These are phyloP conservation scores for Trifolium pratense DNA, from an alignment of 306 rosid species.

Conservation along the genomic window DNA sequence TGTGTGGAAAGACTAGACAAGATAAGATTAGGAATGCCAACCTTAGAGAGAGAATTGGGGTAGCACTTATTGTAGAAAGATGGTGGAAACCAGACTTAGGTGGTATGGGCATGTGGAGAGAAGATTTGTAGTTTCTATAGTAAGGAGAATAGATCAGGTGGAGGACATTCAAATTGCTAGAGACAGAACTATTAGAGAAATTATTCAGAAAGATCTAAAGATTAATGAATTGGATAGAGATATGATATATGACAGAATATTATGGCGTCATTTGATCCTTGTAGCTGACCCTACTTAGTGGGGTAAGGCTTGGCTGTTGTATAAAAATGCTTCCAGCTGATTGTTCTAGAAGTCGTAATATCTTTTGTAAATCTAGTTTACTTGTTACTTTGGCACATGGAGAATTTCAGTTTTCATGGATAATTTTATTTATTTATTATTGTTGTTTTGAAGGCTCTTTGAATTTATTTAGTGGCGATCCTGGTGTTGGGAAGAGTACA, in stretches of 20 bases:
- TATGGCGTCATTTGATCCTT: not conserved
- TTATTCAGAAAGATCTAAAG: not conserved
- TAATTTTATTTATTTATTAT: constrained; percentile 39
- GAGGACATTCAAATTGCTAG: not conserved
- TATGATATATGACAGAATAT: not conserved
- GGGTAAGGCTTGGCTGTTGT: not conserved
- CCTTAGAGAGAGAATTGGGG: not conserved
- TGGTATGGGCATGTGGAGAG: not conserved
- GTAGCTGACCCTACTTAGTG: not conserved
- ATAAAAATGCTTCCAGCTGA: constrained; percentile 8
- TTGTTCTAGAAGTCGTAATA: constrained; percentile 6
- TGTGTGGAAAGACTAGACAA: not conserved
- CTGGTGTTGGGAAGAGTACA: constrained; percentile 99
- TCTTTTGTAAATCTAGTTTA: constrained; percentile 25
- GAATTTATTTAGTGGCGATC: constrained; percentile 90
- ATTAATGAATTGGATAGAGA: not conserved
- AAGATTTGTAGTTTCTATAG: not conserved
- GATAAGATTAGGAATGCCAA: not conserved
- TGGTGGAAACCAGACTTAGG: not conserved
- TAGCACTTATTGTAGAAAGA: not conserved
- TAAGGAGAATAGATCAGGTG: not conserved
- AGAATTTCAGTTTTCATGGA: constrained; percentile 8
- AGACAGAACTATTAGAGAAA: not conserved
- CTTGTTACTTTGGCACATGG: constrained; percentile 18
- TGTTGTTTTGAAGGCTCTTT: constrained; percentile 76